Evolutionary conservation across 2,329 filamentous ascomycete species (phyloP).

Genomic region (Ophiocordyceps camponoti-rufipedis): DNA sequence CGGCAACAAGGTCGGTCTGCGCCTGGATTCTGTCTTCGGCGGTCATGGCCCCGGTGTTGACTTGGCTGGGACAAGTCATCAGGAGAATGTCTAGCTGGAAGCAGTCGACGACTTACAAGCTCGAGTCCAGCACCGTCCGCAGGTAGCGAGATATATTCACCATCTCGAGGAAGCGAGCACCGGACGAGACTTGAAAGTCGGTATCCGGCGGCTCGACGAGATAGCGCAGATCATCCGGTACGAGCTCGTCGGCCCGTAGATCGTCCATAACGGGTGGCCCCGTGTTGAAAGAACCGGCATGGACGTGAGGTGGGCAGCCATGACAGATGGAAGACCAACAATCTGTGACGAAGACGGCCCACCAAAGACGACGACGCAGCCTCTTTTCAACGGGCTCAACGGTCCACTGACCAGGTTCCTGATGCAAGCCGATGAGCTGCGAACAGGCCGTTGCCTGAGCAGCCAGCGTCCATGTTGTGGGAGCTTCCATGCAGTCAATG

Average conservation of each 20-base stretch:
- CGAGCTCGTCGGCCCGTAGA: conserved; percentile 22
- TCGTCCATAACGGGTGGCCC: conserved; percentile 20
- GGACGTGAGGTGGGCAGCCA: conserved; percentile 27
- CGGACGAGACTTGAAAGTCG: conserved; percentile 15
- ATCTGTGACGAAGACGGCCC: conserved; percentile 22
- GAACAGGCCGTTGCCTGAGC: conserved; percentile 24
- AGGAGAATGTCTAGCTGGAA: not conserved
- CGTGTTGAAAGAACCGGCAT: conserved; percentile 20
- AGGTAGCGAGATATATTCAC: conserved; percentile 13
- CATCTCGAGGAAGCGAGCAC: conserved; percentile 18
- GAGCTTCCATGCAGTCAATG: conserved; percentile 27
- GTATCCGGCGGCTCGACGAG: conserved; percentile 16
- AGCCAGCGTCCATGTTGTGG: conserved; percentile 23
- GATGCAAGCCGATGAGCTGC: conserved; percentile 26
- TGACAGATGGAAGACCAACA: conserved; percentile 26
- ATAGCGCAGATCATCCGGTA: conserved; percentile 14
- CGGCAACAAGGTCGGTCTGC: conserved; percentile 7
- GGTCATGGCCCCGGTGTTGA: conserved; percentile 5
- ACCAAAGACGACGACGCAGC: conserved; percentile 25
- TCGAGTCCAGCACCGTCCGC: conserved; percentile 14
- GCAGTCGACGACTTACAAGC: conserved; percentile 10
- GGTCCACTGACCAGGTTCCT: conserved; percentile 22
- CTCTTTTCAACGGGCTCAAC: conserved; percentile 23
- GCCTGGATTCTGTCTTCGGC: conserved; percentile 5
- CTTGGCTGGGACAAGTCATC: conserved; percentile 7